Evolutionary conservation across 345 rosid species (phyloP).

Genomic region (Salix brachista): DNA sequence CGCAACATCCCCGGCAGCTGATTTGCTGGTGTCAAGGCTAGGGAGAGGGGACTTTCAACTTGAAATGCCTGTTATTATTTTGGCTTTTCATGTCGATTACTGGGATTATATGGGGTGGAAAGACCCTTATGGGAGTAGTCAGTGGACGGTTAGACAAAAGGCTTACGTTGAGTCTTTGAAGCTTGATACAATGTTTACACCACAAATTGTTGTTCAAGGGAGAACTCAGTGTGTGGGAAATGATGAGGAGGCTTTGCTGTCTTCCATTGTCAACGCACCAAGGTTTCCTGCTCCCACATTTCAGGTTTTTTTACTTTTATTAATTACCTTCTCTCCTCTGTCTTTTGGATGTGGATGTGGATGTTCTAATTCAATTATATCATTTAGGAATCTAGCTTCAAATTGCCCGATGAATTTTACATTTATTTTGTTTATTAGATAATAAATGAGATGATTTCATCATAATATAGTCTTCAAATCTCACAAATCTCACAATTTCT

Average conservation of each 20-base stretch:
- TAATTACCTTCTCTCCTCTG: background rate
- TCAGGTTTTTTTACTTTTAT: constrained; percentile 31
- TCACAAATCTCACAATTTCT: too few relatives aligned
- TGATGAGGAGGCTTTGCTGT: constrained; percentile 59
- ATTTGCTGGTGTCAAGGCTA: constrained; percentile 71
- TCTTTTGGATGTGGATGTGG: background rate
- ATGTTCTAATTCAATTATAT: too few relatives aligned
- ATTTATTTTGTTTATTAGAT: too few relatives aligned
- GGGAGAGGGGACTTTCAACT: constrained; percentile 83
- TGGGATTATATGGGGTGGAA: constrained; percentile 98
- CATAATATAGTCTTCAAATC: too few relatives aligned
- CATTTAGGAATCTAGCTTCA: too few relatives aligned
- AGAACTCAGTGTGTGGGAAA: constrained; percentile 53
- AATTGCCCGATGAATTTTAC: too few relatives aligned
- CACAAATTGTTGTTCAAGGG: constrained; percentile 76
- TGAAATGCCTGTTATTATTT: constrained; percentile 52
- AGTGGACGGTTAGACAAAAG: constrained; percentile 85
- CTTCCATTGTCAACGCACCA: constrained; percentile 49
- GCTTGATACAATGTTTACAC: constrained; percentile 87
- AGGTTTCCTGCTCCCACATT: constrained; percentile 63
- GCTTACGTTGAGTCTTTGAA: constrained; percentile 76
- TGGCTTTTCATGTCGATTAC: constrained; percentile 79
- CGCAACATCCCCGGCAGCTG: constrained; percentile 69
- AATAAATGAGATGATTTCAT: too few relatives aligned
- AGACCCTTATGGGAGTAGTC: constrained; percentile 79